phyloP scores from a whole-genome alignment of 345 rosid species.

The Corchorus olitorius region DNA sequence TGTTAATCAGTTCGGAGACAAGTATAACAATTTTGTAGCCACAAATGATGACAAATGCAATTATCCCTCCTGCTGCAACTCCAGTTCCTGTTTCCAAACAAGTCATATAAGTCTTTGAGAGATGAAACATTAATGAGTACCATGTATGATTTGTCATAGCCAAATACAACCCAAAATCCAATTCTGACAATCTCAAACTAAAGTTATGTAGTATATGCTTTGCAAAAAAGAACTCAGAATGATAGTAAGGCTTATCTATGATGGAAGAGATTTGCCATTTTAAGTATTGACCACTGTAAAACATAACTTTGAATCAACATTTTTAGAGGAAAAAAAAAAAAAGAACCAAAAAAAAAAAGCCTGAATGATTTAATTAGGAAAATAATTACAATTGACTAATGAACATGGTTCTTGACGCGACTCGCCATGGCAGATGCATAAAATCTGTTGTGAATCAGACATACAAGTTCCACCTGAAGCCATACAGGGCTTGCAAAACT shows the following conservation, averaged over 20 bases:
- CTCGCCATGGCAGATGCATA: neutral
- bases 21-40: neutral
- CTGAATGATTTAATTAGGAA: no score
- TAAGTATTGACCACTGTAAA: no score
- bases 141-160: no score
- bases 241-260: neutral
- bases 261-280: no score
- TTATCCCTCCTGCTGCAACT: neutral
- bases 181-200: neutral
- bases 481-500: neutral
- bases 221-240: neutral
- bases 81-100: neutral
- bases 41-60: neutral
- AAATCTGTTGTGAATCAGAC: neutral
- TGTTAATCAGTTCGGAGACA: neutral
- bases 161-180: no score
- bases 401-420: neutral
- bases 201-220: no score
- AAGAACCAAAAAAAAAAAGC: no score
- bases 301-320: neutral
- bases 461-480: neutral
- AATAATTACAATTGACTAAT: neutral
- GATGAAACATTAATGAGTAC: no score
- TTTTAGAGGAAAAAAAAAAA: no score
- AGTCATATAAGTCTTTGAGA: no score